A percentile compares a stretch with the other conserved stretches of the same genome.
phyloP scores from a whole-genome alignment of 2,329 filamentous ascomycete genomes.

The Aspergillus pseudonomiae region DNA sequence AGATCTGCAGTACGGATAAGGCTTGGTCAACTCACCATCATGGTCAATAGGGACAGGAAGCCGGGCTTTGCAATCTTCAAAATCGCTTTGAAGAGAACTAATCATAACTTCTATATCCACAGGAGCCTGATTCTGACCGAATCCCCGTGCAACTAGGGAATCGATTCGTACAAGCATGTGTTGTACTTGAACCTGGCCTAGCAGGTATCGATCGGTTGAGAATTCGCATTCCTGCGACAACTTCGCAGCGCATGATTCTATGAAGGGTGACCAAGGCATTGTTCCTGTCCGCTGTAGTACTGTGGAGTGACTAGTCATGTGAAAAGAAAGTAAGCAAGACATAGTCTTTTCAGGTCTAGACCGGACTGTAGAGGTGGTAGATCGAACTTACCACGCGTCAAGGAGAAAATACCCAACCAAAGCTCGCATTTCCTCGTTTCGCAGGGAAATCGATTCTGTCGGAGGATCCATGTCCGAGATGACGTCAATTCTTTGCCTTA shows the following conservation, averaged over 20 bases:
- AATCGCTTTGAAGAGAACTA: slow-evolving; percentile 6
- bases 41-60: slow-evolving; percentile 3
- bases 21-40: not conserved
- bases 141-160: slow-evolving; percentile 4
- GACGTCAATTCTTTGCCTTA: not conserved
- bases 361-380: not conserved
- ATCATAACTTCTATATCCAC: slow-evolving; percentile 6
- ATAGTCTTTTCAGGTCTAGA: not conserved
- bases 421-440: slow-evolving; percentile 6
- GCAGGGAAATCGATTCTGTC: slow-evolving; percentile 6
- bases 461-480: slow-evolving; percentile 3
- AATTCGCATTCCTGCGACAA: slow-evolving; percentile 7
- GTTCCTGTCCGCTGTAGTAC: slow-evolving; percentile 6
- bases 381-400: slow-evolving; percentile 6
- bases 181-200: slow-evolving; percentile 1
- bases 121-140: slow-evolving; percentile 3
- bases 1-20: not conserved
- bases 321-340: not conserved
- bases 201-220: slow-evolving; percentile 5
- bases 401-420: slow-evolving; percentile 5
- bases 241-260: slow-evolving; percentile 7
- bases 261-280: slow-evolving; percentile 7
- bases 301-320: not conserved
- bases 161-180: slow-evolving; percentile 4
- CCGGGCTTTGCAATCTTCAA: slow-evolving; percentile 6